Base-by-base conservation (phyloP, 129 eudicot genomes). In the Smallanthus sonchifolius region DNA sequence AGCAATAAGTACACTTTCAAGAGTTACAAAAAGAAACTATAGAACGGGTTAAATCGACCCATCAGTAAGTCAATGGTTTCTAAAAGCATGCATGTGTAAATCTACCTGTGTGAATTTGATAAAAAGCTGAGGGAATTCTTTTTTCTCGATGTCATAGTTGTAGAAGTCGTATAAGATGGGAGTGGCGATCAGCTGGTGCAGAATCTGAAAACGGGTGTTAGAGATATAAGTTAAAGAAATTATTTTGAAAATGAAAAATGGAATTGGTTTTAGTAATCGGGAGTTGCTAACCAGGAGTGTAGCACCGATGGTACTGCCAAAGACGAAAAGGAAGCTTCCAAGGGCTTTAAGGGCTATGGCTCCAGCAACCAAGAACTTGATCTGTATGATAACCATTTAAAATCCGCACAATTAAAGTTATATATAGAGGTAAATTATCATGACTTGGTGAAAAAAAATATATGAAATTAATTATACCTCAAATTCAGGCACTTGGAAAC, bases 151-250 rank as follows among this genome's bases (percentile, higher is more conserved):
- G 67, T 91, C 97, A 35, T 91, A 81, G 92, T 91, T 91, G 89
- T 91, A 91, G 95, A 91, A 91, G 77, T 91, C 97, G 7, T 84
- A 91, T 84, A 91, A 83, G 77, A 91, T 72, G 47, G 97, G 95
- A 15, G 95, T 74, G 13, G 83, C 77, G 52, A 91, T 76, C 57
- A 86, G 81, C 78, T 88, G 95, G 65, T 91, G 95, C 72, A 91
- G 69, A 80, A 91, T 84, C 97, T 91, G 82, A 61, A 47, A 32
- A 69, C 2, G 7, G 14, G 44, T 15, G 69, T 59, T 3, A 35
- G 19, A 44, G 8, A 67, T 40, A 67, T 0, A 3, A 8, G 40
- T 44, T 64, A 54, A 4, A 43, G 15, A 0, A 10, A 1, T 2
- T 35, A 34, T 17, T 63, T 51, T 40, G 1, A 55, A 72, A 19